Evolutionary conservation across 2,329 filamentous ascomycete species (phyloP).

Genomic region (Aspergillus sp.): DNA sequence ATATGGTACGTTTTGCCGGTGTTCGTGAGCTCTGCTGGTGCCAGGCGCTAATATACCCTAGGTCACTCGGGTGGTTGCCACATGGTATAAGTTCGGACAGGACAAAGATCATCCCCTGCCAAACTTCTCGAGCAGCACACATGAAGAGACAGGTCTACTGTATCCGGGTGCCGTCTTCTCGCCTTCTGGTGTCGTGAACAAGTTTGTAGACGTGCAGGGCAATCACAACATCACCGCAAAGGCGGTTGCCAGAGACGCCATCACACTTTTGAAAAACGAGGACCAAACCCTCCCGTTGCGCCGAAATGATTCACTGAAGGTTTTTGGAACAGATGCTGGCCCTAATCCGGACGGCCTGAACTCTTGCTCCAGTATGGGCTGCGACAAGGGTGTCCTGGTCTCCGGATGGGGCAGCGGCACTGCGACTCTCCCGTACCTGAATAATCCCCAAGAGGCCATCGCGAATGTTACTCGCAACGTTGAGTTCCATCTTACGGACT

Average conservation of each 20-base stretch:
- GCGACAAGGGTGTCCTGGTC: slow-evolving; percentile 60
- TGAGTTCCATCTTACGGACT: slow-evolving; percentile 56
- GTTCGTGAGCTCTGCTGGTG: background rate
- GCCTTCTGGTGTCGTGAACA: slow-evolving; percentile 57
- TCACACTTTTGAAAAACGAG: slow-evolving; percentile 57
- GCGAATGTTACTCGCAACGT: slow-evolving; percentile 55
- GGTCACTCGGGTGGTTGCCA: slow-evolving; percentile 50
- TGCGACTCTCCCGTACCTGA: slow-evolving; percentile 62
- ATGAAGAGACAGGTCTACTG: slow-evolving; percentile 46
- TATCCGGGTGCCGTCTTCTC: slow-evolving; percentile 53
- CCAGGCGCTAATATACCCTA: slow-evolving; percentile 11
- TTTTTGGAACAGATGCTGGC: slow-evolving; percentile 46
- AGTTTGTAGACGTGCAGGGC: slow-evolving; percentile 55
- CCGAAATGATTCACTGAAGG: slow-evolving; percentile 30
- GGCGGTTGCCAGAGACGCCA: slow-evolving; percentile 47
- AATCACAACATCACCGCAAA: slow-evolving; percentile 46
- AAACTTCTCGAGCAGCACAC: slow-evolving; percentile 54
- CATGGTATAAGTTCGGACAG: slow-evolving; percentile 51
- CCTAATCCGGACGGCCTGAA: slow-evolving; percentile 55
- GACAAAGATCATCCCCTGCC: slow-evolving; percentile 49
- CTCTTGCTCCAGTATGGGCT: slow-evolving; percentile 57
- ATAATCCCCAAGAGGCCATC: slow-evolving; percentile 61
- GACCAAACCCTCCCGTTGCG: slow-evolving; percentile 47
- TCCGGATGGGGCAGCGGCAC: slow-evolving; percentile 76
- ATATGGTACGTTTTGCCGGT: slow-evolving; percentile 27